Evolutionary conservation across 805 yeast genomes (phyloP), one percentile per base, ranked within the genome.

Genomic region (Yarrowia alimentaria): DNA sequence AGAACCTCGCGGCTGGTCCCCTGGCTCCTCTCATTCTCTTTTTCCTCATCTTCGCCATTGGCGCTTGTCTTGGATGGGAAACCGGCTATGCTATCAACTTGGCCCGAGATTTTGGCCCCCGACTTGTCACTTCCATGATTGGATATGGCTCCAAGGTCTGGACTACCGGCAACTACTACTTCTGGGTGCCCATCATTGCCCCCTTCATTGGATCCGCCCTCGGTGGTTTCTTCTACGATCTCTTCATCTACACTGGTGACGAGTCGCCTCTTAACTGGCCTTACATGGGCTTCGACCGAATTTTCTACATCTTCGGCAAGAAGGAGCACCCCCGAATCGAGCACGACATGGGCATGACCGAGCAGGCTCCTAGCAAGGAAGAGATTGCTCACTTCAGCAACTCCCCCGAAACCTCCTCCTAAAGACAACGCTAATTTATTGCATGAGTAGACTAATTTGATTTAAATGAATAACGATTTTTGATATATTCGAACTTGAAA

Each of bases 31-130:
- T 76, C 51, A 70, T 74, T 59, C 60, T 77, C 25, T 73, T 73
- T 54, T 57, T 77, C 38, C 61, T 74, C 54, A 70, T 77, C 43
- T 69, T 62, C 52, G 69, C 70, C 38, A 58, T 76, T 37, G 79
- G 78, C 59, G 66, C 75, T n/a, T 62, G 76, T 9, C 66, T 72
- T 55, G 77, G 79, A 38, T 73, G 67, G 61, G 74, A 73, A 59
- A 76, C 81, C n/a, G 79, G 79, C 14, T 74, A 73, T 57, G 80
- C 80, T 31, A 62, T 77, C 58, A 77, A 77, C 63, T 64, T 71
- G 52, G 80, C 80, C 24, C 73, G 81, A 64, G 81, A 77, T 62
- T 66, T 76, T 45, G 78, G 75, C 16, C 81, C 81, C 52, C 65
- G 81, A 57, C 58, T 77, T 31, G 78, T 77, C 26, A 62, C 77